These are phyloP conservation scores for Cyclanthera cordifolia DNA, from an alignment of 306 rosid genomes.

Conservation along the genomic window DNA sequence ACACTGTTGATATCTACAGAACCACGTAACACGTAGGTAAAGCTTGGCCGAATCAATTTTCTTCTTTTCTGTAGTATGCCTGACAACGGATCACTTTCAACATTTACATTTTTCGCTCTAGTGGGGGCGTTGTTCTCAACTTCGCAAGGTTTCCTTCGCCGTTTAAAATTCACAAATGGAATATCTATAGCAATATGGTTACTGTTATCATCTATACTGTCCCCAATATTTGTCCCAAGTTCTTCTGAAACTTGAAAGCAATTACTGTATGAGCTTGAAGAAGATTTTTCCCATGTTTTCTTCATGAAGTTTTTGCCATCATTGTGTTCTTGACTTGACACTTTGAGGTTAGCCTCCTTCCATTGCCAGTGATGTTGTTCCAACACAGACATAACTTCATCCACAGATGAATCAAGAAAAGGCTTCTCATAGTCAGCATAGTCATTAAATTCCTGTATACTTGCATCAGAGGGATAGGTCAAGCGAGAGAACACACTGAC, in stretches of 20 bases:
- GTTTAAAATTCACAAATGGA: conserved; percentile 20
- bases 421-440: conserved; percentile 2
- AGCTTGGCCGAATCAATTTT: conserved; percentile 50
- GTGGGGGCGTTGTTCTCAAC: conserved; percentile 15
- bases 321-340: neutral
- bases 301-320: conserved; percentile 16
- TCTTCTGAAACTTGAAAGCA: conserved; percentile 19
- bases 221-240: conserved; percentile 3
- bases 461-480: neutral
- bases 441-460: conserved; percentile 9
- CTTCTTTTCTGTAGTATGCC: conserved; percentile 30
- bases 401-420: conserved; percentile 21
- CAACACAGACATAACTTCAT: conserved; percentile 33
- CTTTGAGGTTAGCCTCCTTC: conserved; percentile 15
- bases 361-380: conserved; percentile 14
- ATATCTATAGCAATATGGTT: neutral
- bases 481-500: conserved; percentile 15
- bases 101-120: conserved; percentile 12
- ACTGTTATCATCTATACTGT: conserved; percentile 14
- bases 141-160: conserved; percentile 34
- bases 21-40: conserved; percentile 19
- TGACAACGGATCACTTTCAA: conserved; percentile 6
- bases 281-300: conserved; percentile 14
- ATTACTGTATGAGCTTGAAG: conserved; percentile 9
- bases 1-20: conserved; percentile 5